Base-by-base conservation (phyloP, 2,329 filamentous ascomycete species). In the Plenodomus tracheiphilus region DNA sequence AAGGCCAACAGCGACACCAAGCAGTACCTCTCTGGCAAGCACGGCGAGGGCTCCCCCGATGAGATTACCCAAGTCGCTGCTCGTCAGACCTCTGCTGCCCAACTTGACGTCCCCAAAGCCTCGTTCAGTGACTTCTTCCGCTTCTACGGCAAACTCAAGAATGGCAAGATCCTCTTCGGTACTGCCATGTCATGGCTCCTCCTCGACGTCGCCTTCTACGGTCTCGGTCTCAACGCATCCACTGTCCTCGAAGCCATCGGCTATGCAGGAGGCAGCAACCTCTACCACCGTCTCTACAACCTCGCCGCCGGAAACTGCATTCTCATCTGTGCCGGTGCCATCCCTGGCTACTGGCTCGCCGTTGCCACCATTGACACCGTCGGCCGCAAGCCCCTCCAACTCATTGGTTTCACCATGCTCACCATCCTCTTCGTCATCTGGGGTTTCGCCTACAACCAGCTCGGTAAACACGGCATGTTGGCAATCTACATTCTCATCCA, bases 301-400 rank as follows among this genome's bases (percentile, higher is more conserved):
- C 88, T 86, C 13, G 87, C 88, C 46, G 81, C 91, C 35, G 89
- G 89, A 30, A 91, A 92, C 75, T 75, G 91, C 62, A 90, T 92
- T 62, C 81, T 92, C 45, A 84, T 91, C 59, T 83, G 87, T 47
- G 88, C 89, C 11, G 88, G 88, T 53, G 86, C 89, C 43, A 88
- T 92, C 21, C 88, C 89, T 0, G 89, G 89, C 17, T 92, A 91
- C 78, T 92, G 88, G 88, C 81, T 71, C 16, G 65, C 67, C 1
- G 65, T 70, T 7, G 65, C 62, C 7, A 70, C 83, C 4, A 83
- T 91, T 47, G 88, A 92, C 70, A 88, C 81, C 1, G 66, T 91
- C 18, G 89, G 88, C 48, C 87, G 68, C 43, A 66, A 67, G 47
- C 65, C 65, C 13, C 66, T 71, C 11, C 68, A 71, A 38, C 58